phyloP scores from a whole-genome alignment of 2,329 filamentous ascomycete genomes.

The Microdochium nivale region DNA sequence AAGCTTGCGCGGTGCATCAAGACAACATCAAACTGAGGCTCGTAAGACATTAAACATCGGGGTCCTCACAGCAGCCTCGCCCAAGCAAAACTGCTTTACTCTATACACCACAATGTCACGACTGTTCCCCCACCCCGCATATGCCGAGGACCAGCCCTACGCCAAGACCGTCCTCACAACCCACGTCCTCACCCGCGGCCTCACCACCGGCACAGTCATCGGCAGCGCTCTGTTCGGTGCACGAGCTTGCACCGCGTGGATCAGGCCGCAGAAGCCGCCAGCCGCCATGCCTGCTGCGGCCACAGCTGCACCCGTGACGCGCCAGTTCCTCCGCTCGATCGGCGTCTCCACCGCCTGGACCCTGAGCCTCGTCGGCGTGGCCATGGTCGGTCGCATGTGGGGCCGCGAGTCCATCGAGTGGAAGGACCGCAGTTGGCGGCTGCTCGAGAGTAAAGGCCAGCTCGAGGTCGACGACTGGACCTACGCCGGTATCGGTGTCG shows the following conservation, averaged over 20 bases:
- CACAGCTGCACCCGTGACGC: slow-evolving; percentile 16
- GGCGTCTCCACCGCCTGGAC: slow-evolving; percentile 36
- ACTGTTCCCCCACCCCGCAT: slow-evolving; percentile 43
- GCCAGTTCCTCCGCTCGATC: slow-evolving; percentile 32
- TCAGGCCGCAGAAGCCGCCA: slow-evolving; percentile 7
- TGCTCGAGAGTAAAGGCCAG: slow-evolving; percentile 50
- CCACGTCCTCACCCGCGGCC: slow-evolving; percentile 49
- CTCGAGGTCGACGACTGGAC: slow-evolving; percentile 48
- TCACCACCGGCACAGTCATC: slow-evolving; percentile 43
- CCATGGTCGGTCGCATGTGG: slow-evolving; percentile 40
- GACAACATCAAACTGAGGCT: too few species aligned
- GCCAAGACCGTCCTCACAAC: slow-evolving; percentile 44
- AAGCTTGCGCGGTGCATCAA: too few species aligned
- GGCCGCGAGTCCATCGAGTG: slow-evolving; percentile 53
- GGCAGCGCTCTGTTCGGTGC: slow-evolving; percentile 29
- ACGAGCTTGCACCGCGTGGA: slow-evolving; percentile 17
- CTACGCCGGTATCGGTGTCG: slow-evolving; percentile 29
- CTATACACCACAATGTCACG: slow-evolving; percentile 35
- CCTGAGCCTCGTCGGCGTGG: slow-evolving; percentile 31
- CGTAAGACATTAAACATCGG: too few species aligned
- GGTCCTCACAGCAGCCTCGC: too few species aligned
- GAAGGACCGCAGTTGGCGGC: slow-evolving; percentile 53
- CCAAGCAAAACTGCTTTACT: not conserved
- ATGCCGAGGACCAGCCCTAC: slow-evolving; percentile 55
- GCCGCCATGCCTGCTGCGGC: not conserved